Base-by-base conservation (phyloP, 2,329 filamentous ascomycete species). In the Lithohypha guttulata region DNA sequence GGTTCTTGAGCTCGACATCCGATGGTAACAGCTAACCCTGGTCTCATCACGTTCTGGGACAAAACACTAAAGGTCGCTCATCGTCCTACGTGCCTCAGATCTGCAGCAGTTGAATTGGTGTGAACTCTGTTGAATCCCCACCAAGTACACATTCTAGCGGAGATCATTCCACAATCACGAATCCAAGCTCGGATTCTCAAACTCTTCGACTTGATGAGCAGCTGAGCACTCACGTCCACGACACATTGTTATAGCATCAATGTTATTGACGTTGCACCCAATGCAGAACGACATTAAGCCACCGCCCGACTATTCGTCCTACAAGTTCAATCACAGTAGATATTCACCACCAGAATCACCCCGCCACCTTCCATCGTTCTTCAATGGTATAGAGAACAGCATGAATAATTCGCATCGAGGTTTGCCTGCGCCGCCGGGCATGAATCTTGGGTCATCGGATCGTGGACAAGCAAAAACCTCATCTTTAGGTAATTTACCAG, bases 391-490 rank as follows among this genome's bases (percentile, higher is more conserved):
- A 71, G 68, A 55, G 63, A 69, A 63, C 45, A 59, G 59, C 52
- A 84, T 84, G 79, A 78, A 79, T 55, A 73, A 71, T 55, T 71
- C 77, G 59, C 78, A 79, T 60, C 75, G 79, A 61, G 75, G 75
- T 53, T 64, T 84, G 65, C 80, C 80, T 57, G 73, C 74, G 42
- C 77, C 79, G 61, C 72, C 75, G 53, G 73, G 73, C 57, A 74
- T 51, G n/a, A 49, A 34, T 41, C 41, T 52, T 11, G 48, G 48
- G 10, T 46, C 48, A 20, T 48, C 49, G 13, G 49, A 51, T 37
- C 47, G 49, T 21, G 43, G 43, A 6, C 45, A 43, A 19, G 42
- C 49, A n/a, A 40, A 41, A n/a, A 43, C 42, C 23, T 42, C 42
- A 19, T 36, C 63, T 52, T 58, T 71, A 42, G 69, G 66, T 22